These are phyloP conservation scores for Metschnikowia bowlesiae DNA, from an alignment of 805 yeast genomes.

Conservation along the genomic window DNA sequence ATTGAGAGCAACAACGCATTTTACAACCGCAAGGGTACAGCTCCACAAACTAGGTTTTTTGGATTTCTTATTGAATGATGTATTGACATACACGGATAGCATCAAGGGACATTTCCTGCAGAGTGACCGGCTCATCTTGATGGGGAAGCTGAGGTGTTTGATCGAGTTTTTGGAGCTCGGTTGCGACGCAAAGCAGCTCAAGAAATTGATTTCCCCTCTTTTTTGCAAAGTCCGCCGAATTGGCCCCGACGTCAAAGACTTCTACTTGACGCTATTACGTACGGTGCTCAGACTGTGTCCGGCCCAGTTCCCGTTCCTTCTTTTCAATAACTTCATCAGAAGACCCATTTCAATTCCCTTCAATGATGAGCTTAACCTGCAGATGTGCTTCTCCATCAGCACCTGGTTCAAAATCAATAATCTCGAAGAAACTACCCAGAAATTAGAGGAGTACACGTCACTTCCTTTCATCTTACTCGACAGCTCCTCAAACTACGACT, in stretches of 20 bases:
- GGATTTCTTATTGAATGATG: slow-evolving; percentile 19
- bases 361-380: slow-evolving; percentile 11
- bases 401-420: slow-evolving; percentile 37
- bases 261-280: slow-evolving; percentile 22
- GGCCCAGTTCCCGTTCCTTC: slow-evolving; percentile 25
- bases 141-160: slow-evolving; percentile 19
- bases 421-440: slow-evolving; percentile 13
- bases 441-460: slow-evolving; percentile 4
- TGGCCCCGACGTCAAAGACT: slow-evolving; percentile 10
- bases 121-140: slow-evolving; percentile 10
- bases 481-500: slow-evolving; percentile 20
- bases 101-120: slow-evolving; percentile 12
- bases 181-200: slow-evolving; percentile 22
- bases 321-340: slow-evolving; percentile 20
- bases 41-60: slow-evolving; percentile 18
- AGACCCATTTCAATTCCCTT: slow-evolving; percentile 14
- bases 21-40: slow-evolving; percentile 24
- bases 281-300: slow-evolving; percentile 21
- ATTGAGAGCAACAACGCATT: slow-evolving; percentile 19
- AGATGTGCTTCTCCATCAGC: slow-evolving; percentile 31
- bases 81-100: slow-evolving; percentile 11
- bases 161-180: slow-evolving; percentile 32
- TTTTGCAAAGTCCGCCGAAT: slow-evolving; percentile 6
- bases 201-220: slow-evolving; percentile 20
- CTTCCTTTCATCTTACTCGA: slow-evolving; percentile 25